Conservation (phyloP, 495 filamentous ascomycete species). For the Pseudomonodictys pantanalensis region DNA sequence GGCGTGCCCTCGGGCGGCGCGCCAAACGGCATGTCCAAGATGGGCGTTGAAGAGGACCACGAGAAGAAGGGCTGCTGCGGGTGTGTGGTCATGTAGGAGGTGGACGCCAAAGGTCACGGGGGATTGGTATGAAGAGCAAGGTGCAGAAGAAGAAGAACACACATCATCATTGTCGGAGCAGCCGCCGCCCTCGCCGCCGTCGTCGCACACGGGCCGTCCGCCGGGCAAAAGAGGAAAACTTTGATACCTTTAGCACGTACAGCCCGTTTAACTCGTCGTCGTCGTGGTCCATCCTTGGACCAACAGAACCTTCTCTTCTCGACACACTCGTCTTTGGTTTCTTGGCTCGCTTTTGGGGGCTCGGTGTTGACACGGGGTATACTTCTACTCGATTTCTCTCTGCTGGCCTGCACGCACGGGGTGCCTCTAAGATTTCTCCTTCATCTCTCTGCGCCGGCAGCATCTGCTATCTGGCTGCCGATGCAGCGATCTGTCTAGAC, state of each 20-base stretch:
- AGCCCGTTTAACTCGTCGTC: constrained; percentile 25
- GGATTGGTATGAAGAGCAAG: too few relatives aligned
- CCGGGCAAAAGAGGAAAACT: constrained; percentile 7
- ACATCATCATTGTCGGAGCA: constrained; percentile 25
- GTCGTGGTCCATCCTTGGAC: constrained; percentile 18
- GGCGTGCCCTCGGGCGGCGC: constrained; percentile 60
- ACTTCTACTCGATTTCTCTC: constrained; percentile 13
- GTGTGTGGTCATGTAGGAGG: constrained; percentile 82
- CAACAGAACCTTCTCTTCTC: constrained; percentile 30
- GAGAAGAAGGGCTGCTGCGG: constrained; percentile 75
- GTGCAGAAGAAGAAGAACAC: constrained; percentile 27
- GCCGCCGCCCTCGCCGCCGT: constrained; percentile 20
- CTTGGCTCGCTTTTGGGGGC: constrained; percentile 25
- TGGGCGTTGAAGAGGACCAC: constrained; percentile 72
- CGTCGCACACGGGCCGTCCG: constrained; percentile 20
- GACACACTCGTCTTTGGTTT: constrained; percentile 16
- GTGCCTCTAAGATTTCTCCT: constrained; percentile 16
- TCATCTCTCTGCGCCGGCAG: not conserved
- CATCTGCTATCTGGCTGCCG: too few relatives aligned
- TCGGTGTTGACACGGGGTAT: constrained; percentile 32
- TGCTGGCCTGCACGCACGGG: too few relatives aligned
- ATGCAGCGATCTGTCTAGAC: constrained; percentile 29
- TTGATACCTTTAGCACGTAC: constrained; percentile 32
- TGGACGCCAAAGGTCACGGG: constrained; percentile 5
- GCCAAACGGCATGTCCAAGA: constrained; percentile 64